Base-by-base conservation (phyloP, 2,329 filamentous ascomycete genomes). In the Sporothrix luriei region DNA sequence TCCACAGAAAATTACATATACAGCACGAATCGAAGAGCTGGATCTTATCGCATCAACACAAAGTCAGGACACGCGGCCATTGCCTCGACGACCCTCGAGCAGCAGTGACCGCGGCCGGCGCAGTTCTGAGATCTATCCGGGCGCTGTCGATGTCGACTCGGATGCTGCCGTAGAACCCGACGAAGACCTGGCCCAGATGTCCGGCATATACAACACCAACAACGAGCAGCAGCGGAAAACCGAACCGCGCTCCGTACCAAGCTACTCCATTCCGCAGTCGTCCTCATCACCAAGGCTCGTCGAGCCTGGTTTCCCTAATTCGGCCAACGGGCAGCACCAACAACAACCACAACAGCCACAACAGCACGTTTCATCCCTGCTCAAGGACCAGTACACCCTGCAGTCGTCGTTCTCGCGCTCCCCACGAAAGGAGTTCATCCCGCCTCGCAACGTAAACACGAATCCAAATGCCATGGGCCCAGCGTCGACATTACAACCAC, bases 21-120 rank as follows among this genome's bases (percentile, higher is more conserved):
- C 90, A 66, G 92, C 90, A 70, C 90, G 95, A 69, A 97, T 98
- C 74, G 89, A 90, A 62, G 95, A 99, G 78, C 83, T 99, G 52
- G 88, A 91, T 75, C 88, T 90, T 73, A 87, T 95, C 76, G 82
- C 88, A 74, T 88, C 79, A 78, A 84, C 78, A 76, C 84, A 74
- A 74, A 80, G 72, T 73, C 82, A 73, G 2, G 85, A 86, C 68
- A 88, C 87, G 66, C 97, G 97, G 78, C 90, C 91, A 33, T 83
- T 98, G 11, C 94, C 94, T 43, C 88, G 84, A 5, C 82, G 86
- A 24, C 88, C 88, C 0, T 88, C 88, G 74, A 92, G 90, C 76
- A 73, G 70, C 49, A 70, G 72, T 1, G 66, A 72, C 33, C 73
- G 75, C 46, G 66, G 65, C 16, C 54, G 66, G 13, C 69, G 72